Conservation (phyloP, 108 stramenopile species). For the Epithemia pelagica region DNA sequence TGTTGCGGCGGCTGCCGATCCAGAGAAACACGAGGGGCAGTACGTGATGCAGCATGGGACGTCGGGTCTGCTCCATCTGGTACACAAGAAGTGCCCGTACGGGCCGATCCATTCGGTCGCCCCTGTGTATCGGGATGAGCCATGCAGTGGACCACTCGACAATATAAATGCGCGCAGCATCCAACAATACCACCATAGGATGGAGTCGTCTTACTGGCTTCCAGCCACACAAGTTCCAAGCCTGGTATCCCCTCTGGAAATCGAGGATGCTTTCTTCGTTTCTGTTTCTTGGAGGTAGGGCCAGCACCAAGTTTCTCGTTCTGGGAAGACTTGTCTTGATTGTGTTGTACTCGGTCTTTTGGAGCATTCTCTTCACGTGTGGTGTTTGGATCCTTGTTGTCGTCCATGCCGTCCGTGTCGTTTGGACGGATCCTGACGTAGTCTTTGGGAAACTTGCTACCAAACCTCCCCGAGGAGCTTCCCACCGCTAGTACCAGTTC, state of each 20-base stretch:
- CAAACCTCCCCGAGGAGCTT: slow-evolving; percentile 34
- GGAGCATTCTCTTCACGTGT: background rate
- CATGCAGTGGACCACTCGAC: slow-evolving; percentile 17
- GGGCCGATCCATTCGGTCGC: too few relatives aligned
- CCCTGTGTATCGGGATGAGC: slow-evolving; percentile 55
- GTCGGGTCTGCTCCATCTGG: too few relatives aligned
- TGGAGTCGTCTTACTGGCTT: background rate
- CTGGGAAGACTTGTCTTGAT: too few relatives aligned
- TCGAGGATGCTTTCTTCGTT: slow-evolving; percentile 5
- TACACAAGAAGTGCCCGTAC: too few relatives aligned
- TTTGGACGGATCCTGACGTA: background rate
- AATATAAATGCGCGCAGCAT: background rate
- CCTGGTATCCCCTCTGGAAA: slow-evolving; percentile 30
- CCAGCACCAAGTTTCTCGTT: too few relatives aligned
- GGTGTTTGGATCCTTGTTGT: slow-evolving; percentile 1
- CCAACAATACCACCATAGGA: slow-evolving; percentile 18
- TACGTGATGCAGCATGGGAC: too few relatives aligned
- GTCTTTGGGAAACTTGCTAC: slow-evolving; percentile 46
- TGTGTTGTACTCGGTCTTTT: too few relatives aligned
- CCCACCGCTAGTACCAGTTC: slow-evolving; percentile 42
- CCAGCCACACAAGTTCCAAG: slow-evolving; percentile 27
- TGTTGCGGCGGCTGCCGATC: slow-evolving; percentile 32
- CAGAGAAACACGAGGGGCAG: too few relatives aligned
- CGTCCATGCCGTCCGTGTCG: background rate
- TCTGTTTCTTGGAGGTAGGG: background rate